A percentile compares a stretch with the other conserved stretches of the same genome.
Evolutionary conservation across 2,329 filamentous ascomycete genomes (phyloP).

Genomic region (Colletotrichum echinochloae): DNA sequence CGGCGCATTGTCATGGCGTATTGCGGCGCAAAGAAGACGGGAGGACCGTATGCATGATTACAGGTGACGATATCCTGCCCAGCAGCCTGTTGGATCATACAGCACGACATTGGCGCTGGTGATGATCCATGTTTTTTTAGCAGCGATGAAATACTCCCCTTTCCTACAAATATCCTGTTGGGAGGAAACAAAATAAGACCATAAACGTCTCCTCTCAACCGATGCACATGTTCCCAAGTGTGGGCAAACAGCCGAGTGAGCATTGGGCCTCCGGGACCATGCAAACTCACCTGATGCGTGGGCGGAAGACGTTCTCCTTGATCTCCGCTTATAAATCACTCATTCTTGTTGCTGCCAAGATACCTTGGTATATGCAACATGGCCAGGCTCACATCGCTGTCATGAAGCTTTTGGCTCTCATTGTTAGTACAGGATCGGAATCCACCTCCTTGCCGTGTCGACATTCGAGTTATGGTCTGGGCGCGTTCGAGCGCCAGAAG

Average conservation of each 20-base stretch:
- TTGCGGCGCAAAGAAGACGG: slow-evolving; percentile 1
- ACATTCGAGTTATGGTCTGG: not conserved
- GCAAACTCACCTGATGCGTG: slow-evolving; percentile 9
- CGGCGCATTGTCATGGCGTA: slow-evolving; percentile 3
- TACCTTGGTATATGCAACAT: not conserved
- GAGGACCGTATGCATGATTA: slow-evolving; percentile 6
- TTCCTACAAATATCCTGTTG: not conserved
- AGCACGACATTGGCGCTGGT: slow-evolving; percentile 38
- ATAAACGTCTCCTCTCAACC: slow-evolving; percentile 13
- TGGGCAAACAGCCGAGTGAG: slow-evolving; percentile 13
- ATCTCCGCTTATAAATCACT: not conserved
- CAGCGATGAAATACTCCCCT: not conserved
- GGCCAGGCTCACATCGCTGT: not conserved
- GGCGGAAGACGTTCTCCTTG: not conserved
- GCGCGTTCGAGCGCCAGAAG: not conserved
- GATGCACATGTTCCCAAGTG: slow-evolving; percentile 11
- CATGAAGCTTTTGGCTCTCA: not conserved
- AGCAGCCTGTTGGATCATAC: slow-evolving; percentile 38
- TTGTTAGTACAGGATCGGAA: not conserved
- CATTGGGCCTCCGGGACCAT: slow-evolving; percentile 15
- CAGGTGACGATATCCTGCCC: slow-evolving; percentile 26
- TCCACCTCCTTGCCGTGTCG: not conserved
- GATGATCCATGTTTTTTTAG: slow-evolving; percentile 25
- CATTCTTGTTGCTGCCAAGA: not conserved
- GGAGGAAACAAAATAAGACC: not conserved